Base-by-base conservation (phyloP, 306 rosid species). In the Mimosa pudica region DNA sequence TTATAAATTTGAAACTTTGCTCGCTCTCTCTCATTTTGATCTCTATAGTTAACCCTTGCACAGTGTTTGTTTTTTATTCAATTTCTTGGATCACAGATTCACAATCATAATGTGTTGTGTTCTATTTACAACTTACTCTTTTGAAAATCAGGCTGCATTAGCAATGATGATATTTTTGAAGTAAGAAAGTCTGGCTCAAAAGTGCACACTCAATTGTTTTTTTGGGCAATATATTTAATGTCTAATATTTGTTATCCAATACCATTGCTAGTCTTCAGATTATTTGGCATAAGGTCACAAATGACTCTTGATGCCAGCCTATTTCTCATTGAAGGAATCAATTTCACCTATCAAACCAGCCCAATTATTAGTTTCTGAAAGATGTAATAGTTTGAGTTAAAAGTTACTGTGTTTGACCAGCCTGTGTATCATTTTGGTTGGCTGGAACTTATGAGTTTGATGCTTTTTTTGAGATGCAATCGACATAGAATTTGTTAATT, bases 381-480 rank as follows among this genome's bases (percentile, higher is more conserved):
- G 46, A 60, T 35, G 14, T 24, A 24, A 9, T 36, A 2, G 36
- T 65, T 35, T 35, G 46, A 65, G 36, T 65, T 35, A 33, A 20
- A 65, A 35, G 20, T 36, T 64, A 44, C 75, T 35, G 24, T 32
- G 52, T 49, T 62, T 12, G 44, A 44, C 36, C 10, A 32, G 32
- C 38, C 44, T 79, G 49, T 62, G 70, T 62, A 41, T 49, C n/a
- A 12, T 12, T 49, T 49, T 49, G n/a, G n/a, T 12, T 49, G n/a
- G 64, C 60, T 79, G 81, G 65, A 64, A 54, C 71, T 83, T 70
- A 17, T 10, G 9, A 55, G 57, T 60, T 38, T 66, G 30, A 4
- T 58, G 10, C n/a, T 42, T 55, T 44, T 12, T 66, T 47, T n/a
- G 62, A 42, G 30, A 41, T 74, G 72, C 73, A 24, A n/a, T 58